Evolutionary conservation across 202 grass and related monocot species (phyloP), one percentile per base, ranked within the genome.

Genomic region (Schoenoplectus tabernaemontani): DNA sequence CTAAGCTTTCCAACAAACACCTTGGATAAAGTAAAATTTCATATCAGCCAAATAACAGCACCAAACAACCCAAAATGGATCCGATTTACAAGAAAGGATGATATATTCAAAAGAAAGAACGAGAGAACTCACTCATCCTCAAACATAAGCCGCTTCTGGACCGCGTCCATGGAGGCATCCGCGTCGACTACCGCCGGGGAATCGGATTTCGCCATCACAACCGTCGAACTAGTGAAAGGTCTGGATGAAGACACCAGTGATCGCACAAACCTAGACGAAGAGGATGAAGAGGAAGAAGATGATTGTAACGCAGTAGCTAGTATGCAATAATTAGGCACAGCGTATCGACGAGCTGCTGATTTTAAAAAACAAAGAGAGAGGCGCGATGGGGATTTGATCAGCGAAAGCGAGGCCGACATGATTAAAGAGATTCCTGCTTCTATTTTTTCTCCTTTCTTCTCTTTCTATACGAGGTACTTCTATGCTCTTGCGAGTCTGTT

Each of bases 101-200:
- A 23, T 4, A 20, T 17, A 11, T 3, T 43, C 3, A 66, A 71
- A 44, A 71, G 10, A 41, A 33, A 7, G 4, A 44, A 17, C 19
- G 9, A 38, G 19, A 30, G 2, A 1, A 28, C 95, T 89, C 78
- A 98, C 95, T 98, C 95, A 82, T 98, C 95, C 58, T 98, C 91
- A 84, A 98, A 98, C 95, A 98, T 98, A 75, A 98, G 95, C 26
- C 95, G 87, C 86, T 83, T 94, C 89, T 98, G 95, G 56, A 94
- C 91, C 46, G 88, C 91, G 82, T 98, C 89, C 95, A 98, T 98
- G 86, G 89, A 75, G 2, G 86, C 82, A 3, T 83, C 88, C 4
- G 42, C 83, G 30, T 85, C 93, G 19, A 15, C 41, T 7, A 50
- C 57, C 15, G 78, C 16, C 30, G 59, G 15, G 50, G 50, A 33